phyloP scores from a whole-genome alignment of 208 protist species.

The Trypanosoma grayi region DNA sequence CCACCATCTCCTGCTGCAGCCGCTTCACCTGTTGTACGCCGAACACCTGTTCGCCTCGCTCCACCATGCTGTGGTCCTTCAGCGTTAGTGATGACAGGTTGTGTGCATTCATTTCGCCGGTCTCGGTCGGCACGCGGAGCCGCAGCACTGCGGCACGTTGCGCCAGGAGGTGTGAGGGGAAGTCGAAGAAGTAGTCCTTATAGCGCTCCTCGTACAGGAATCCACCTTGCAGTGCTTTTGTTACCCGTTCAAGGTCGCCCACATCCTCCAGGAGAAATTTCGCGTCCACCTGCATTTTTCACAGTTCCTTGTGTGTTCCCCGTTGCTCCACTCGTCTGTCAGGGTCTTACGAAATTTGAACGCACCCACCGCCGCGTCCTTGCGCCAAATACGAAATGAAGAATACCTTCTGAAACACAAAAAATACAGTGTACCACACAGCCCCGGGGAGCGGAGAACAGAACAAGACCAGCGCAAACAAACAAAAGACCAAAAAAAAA shows the following conservation, averaged over 20 bases:
- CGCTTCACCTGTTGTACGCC: slow-evolving; percentile 44
- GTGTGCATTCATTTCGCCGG: background rate
- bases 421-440: background rate
- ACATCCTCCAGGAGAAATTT: slow-evolving; percentile 57
- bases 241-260: slow-evolving; percentile 35
- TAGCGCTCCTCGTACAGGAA: slow-evolving; percentile 49
- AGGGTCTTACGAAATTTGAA: background rate
- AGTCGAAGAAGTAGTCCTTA: slow-evolving; percentile 80
- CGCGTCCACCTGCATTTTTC: slow-evolving; percentile 60
- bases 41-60: slow-evolving; percentile 65
- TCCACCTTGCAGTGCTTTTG: slow-evolving; percentile 21
- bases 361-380: background rate
- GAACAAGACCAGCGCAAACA: background rate
- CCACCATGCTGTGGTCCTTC: slow-evolving; percentile 66
- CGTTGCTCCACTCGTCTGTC: background rate
- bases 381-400: background rate
- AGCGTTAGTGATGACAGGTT: slow-evolving; percentile 25
- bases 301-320: background rate
- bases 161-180: slow-evolving; percentile 31
- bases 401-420: slow-evolving; percentile 6
- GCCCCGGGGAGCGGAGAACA: too few relatives aligned
- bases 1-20: slow-evolving; percentile 41
- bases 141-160: slow-evolving; percentile 45
- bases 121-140: slow-evolving; percentile 56
- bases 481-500: slow-evolving; percentile 14